Conservation (phyloP, 1,139 yeast genomes). For the Scheffersomyces titani region DNA sequence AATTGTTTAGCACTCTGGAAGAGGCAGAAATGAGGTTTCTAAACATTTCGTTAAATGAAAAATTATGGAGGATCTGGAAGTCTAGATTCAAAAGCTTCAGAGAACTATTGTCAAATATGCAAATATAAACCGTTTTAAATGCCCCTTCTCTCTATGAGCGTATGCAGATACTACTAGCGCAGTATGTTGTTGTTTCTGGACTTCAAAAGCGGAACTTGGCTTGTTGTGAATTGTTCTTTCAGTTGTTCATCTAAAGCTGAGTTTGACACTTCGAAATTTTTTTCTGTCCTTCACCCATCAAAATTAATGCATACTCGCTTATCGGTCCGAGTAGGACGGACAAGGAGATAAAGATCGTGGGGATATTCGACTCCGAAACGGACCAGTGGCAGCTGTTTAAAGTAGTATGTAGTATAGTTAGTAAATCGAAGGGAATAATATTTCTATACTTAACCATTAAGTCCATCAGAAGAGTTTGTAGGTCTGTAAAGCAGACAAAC, state of each 20-base stretch:
- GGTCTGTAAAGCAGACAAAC: no score
- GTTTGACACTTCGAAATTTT: neutral
- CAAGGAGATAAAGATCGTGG: neutral
- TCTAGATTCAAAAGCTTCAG: neutral
- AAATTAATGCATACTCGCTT: neutral
- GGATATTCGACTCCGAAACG: neutral
- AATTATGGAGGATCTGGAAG: neutral
- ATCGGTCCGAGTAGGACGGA: neutral
- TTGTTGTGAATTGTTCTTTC: neutral
- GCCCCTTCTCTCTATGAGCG: neutral
- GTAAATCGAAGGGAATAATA: no score
- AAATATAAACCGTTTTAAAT: neutral
- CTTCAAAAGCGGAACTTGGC: neutral
- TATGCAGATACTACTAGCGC: neutral
- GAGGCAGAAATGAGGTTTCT: neutral
- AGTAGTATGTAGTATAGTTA: no score
- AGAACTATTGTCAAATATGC: neutral
- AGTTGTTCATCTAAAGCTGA: neutral
- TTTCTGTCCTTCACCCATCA: neutral
- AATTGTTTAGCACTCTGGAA: neutral
- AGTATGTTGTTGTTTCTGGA: neutral
- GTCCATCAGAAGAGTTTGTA: no score
- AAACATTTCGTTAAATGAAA: neutral
- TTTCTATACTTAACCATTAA: no score
- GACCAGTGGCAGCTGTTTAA: neutral